These are phyloP conservation scores for Xylariaceae sp. DNA, from an alignment of 2,329 filamentous ascomycete species.

Conservation along the genomic window DNA sequence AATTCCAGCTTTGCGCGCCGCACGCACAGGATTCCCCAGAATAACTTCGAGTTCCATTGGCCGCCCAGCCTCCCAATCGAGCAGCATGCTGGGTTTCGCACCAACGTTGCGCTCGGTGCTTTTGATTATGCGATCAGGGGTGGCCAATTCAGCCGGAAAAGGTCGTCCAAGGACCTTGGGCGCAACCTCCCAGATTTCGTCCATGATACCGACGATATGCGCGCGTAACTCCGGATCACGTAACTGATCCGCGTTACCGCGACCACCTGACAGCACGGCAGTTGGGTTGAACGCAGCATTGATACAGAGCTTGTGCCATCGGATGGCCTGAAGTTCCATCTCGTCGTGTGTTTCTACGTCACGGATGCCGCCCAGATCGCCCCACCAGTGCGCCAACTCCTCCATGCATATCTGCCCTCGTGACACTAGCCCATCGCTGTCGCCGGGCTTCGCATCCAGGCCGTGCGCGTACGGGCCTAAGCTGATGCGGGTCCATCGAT, in stretches of 20 bases:
- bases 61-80: slow-evolving; percentile 63
- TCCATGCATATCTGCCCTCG: slow-evolving; percentile 41
- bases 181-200: slow-evolving; percentile 61
- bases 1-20: slow-evolving; percentile 56
- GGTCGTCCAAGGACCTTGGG: slow-evolving; percentile 57
- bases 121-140: slow-evolving; percentile 55
- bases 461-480: slow-evolving; percentile 60
- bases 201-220: slow-evolving; percentile 62
- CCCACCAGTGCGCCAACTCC: slow-evolving; percentile 50
- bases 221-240: slow-evolving; percentile 55
- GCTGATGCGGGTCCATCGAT: slow-evolving; percentile 68
- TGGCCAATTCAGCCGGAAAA: slow-evolving; percentile 56
- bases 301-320: slow-evolving; percentile 74
- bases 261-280: slow-evolving; percentile 60
- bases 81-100: slow-evolving; percentile 61
- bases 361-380: slow-evolving; percentile 52
- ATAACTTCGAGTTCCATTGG: slow-evolving; percentile 69
- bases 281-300: slow-evolving; percentile 72
- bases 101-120: slow-evolving; percentile 61
- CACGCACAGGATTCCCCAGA: slow-evolving; percentile 62
- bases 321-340: slow-evolving; percentile 61
- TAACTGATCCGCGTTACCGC: slow-evolving; percentile 62
- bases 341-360: slow-evolving; percentile 62
- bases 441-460: slow-evolving; percentile 31
- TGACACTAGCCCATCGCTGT: slow-evolving; percentile 28